A percentile compares a stretch with the other conserved stretches of the same genome.
These are phyloP conservation scores for Coemansia aciculifera DNA, from an alignment of 192 early-diverging fungal genomes.

Conservation along the genomic window DNA sequence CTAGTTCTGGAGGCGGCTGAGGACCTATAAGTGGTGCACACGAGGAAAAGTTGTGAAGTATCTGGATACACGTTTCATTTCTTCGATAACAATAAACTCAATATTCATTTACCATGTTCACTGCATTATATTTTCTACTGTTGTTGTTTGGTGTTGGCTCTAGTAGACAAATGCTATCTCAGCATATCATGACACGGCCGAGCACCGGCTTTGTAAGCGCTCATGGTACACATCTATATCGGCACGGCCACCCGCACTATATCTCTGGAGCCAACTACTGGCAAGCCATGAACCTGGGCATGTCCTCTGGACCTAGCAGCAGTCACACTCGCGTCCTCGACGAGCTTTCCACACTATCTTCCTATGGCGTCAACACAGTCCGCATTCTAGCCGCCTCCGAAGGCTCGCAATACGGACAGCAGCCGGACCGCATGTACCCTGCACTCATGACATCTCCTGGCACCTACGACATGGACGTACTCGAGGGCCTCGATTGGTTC, in stretches of 20 bases:
- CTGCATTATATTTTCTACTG: background rate
- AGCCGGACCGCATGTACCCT: conserved; percentile 62
- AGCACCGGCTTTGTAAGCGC: conserved; percentile 46
- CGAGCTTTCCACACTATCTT: conserved; percentile 55
- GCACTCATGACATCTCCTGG: conserved; percentile 59
- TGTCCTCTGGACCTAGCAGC: conserved; percentile 46
- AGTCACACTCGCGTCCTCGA: conserved; percentile 56
- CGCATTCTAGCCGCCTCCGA: conserved; percentile 66
- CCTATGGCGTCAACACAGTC: conserved; percentile 60
- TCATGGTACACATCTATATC: conserved; percentile 38
- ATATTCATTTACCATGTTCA: background rate
- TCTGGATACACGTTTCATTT: background rate
- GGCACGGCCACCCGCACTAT: conserved; percentile 28
- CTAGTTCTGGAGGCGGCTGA: too few relatives aligned
- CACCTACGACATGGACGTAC: conserved; percentile 58
- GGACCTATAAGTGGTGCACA: too few relatives aligned
- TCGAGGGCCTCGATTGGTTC: conserved; percentile 66
- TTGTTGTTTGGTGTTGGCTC: background rate
- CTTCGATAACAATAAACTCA: background rate
- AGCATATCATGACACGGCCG: background rate
- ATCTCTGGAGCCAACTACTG: conserved; percentile 69
- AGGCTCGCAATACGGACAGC: conserved; percentile 55
- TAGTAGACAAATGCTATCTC: background rate
- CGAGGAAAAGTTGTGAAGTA: too few relatives aligned
- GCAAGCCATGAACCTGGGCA: conserved; percentile 73